Conservation (phyloP, 2,329 filamentous ascomycete species). For the Trichoderma pleuroti region DNA sequence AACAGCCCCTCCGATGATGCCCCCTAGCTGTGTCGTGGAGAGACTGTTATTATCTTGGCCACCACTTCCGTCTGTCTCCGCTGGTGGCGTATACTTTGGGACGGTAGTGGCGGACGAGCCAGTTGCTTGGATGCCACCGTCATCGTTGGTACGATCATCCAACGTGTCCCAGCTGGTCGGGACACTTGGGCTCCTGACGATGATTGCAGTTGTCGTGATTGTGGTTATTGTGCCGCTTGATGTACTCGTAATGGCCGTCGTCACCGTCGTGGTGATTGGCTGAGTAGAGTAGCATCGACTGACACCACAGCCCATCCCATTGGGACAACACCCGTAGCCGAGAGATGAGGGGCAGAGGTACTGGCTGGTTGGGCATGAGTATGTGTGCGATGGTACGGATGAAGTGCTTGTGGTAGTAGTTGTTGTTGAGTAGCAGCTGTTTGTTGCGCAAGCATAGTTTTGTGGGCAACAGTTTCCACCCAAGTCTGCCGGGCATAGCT, state of each 20-base stretch:
- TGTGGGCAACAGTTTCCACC: constrained; percentile 48
- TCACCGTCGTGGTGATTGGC: constrained; percentile 44
- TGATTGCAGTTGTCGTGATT: constrained; percentile 38
- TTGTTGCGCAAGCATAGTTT: constrained; percentile 45
- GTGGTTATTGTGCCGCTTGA: constrained; percentile 38
- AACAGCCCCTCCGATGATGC: constrained; percentile 51
- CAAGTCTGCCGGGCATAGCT: constrained; percentile 38
- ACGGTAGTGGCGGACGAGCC: constrained; percentile 44
- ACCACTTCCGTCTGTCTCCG: constrained; percentile 21
- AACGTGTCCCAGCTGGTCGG: constrained; percentile 31
- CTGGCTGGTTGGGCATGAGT: constrained; percentile 43
- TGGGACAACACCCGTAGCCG: constrained; percentile 52
- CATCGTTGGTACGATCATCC: constrained; percentile 22
- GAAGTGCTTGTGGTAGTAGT: constrained; percentile 42
- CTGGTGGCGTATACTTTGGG: constrained; percentile 37
- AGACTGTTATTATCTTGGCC: constrained; percentile 32
- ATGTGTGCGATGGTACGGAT: constrained; percentile 33
- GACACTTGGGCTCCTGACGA: constrained; percentile 38
- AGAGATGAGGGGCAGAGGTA: constrained; percentile 49
- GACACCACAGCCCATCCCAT: constrained; percentile 47
- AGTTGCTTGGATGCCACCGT: constrained; percentile 30
- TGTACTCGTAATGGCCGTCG: constrained; percentile 45
- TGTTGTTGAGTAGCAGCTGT: constrained; percentile 47
- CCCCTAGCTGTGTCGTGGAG: constrained; percentile 44
- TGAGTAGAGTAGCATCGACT: constrained; percentile 48